Conservation (phyloP, 1,139 yeast genomes). For the Candida neerlandica region DNA sequence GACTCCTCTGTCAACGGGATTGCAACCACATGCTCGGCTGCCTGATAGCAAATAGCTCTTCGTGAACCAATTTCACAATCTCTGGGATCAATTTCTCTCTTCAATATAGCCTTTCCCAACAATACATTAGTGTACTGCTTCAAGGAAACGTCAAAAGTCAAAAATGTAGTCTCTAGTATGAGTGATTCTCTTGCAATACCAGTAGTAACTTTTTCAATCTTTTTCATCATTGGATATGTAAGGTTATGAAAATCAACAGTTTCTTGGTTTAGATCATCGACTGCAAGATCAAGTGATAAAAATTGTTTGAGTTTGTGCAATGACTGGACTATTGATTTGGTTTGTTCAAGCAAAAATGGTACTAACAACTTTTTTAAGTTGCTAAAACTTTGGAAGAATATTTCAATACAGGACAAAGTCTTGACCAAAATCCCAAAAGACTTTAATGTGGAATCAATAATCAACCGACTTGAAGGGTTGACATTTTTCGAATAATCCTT, state of each 20-base stretch:
- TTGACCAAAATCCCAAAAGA: constrained; percentile 25
- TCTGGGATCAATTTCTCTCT: constrained; percentile 30
- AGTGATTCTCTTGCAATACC: constrained; percentile 40
- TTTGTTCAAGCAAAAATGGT: constrained; percentile 37
- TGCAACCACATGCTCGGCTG: constrained; percentile 47
- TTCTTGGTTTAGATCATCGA: constrained; percentile 13
- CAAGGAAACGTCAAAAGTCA: constrained; percentile 38
- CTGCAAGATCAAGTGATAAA: constrained; percentile 30
- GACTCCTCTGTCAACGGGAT: constrained; percentile 44
- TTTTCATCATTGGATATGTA: constrained; percentile 32
- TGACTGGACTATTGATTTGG: constrained; percentile 29
- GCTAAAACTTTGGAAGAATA: constrained; percentile 39
- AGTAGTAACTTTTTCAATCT: constrained; percentile 40
- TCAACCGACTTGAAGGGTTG: constrained; percentile 24
- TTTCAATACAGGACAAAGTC: constrained; percentile 34
- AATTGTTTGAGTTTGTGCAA: constrained; percentile 28
- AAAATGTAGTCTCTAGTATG: constrained; percentile 31
- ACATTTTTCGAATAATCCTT: constrained; percentile 28
- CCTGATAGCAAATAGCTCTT: constrained; percentile 44
- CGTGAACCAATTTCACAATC: constrained; percentile 42
- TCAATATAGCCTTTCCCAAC: constrained; percentile 46
- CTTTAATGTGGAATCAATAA: constrained; percentile 25
- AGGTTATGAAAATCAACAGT: constrained; percentile 12
- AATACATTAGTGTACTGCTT: constrained; percentile 41
- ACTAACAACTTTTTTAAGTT: constrained; percentile 42